Percentiles rank a stretch among this genome's conserved stretches.
phyloP scores from a whole-genome alignment of 176 grass and related monocot species.

The bread wheat (Triticum aestivum) region DNA sequence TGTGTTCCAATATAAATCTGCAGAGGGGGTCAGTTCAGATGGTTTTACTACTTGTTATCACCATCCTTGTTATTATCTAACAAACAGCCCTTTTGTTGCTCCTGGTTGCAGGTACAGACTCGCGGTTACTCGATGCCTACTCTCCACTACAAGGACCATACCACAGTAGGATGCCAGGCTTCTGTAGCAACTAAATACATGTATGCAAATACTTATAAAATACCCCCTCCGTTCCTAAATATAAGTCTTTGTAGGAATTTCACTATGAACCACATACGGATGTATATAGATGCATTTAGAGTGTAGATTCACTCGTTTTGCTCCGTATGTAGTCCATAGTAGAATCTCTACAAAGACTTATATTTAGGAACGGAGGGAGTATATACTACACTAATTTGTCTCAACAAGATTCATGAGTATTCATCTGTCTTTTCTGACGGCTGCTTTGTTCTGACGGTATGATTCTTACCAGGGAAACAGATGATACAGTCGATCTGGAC shows the following conservation, averaged over 20 bases:
- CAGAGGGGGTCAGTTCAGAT: not conserved
- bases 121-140: conserved; percentile 33
- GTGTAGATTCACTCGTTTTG: no score
- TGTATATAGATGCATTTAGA: no score
- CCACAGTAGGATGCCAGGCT: conserved; percentile 37
- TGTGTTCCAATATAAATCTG: not conserved
- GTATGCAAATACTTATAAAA: conserved; percentile 36
- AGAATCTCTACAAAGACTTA: no score
- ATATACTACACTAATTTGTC: not conserved
- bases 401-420: not conserved
- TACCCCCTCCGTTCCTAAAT: no score
- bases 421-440: no score
- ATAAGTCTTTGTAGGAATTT: no score
- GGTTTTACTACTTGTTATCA: not conserved
- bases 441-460: not conserved
- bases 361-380: not conserved
- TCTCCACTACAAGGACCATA: conserved; percentile 26
- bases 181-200: conserved; percentile 40
- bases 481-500: conserved; percentile 52
- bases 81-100: not conserved
- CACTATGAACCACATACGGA: no score
- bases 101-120: conserved; percentile 41
- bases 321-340: no score
- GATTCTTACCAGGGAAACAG: conserved; percentile 42
- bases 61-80: not conserved